Evolutionary conservation across 495 filamentous ascomycete genomes (phyloP), one percentile per base, ranked within the genome.

Genomic region (Aspergillus ostianus): DNA sequence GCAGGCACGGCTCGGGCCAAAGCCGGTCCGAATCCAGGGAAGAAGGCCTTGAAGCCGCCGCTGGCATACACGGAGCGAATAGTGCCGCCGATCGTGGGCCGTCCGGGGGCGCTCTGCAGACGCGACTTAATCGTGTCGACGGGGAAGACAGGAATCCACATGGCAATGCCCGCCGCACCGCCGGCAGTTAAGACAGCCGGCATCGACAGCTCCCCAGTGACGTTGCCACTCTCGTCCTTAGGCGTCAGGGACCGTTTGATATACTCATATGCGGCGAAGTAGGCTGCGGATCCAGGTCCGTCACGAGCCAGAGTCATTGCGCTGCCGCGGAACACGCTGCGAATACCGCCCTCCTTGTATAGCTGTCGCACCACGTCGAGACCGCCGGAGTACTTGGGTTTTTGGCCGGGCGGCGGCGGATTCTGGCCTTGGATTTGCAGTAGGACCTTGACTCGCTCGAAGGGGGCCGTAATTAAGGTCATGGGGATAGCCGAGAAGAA

Each of bases 121-220:
- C 93, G 80, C 57, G 86, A 91, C 84, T 99, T 99, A 73, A 99
- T 86, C 0, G 94, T 99, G 68, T 99, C 94, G 55, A 99, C 81
- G 6, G 94, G 94, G 83, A 99, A 99, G 19, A 99, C 92, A 23
- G 96, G 91, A 60, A 97, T 90, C 94, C 94, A 99, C 95, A 99
- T 99, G 21, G 94, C 92, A 51, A 99, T 86, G 66, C 94, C 94
- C 0, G 94, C 94, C 0, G 86, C 89, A 49, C 90, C 94, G 59
- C 94, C 94, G 0, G 94, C 94, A 41, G 84, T 80, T 61, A 90
- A 86, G n/a, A 99, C 84, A 4, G 94, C 95, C 4, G 83, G 71
- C 60, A 98, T 73, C 54, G 89, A 92, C 49, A 98, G 77, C 62
- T 93, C 77, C 30, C 78, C 78, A 13, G 82, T 86, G 17, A 85